Percentiles rank a stretch among this genome's conserved stretches.
Conservation (phyloP, 108 stramenopile genomes). For the Pelagomonas calceolata region DNA sequence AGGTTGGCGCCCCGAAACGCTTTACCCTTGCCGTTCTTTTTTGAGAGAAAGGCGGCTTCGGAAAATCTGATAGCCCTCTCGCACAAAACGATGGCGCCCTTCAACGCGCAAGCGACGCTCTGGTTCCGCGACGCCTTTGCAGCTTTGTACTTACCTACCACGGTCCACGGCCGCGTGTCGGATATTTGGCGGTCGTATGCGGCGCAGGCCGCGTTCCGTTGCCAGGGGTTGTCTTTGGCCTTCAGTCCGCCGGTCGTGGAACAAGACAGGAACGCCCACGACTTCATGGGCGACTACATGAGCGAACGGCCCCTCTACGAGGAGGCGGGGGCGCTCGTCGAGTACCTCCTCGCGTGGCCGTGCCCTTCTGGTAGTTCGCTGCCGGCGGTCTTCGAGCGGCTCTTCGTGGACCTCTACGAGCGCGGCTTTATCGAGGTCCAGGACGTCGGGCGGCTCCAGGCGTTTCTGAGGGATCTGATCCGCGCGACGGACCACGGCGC, state of each 20-base stretch:
- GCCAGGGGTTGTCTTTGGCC: conserved; percentile 16
- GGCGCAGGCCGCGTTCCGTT: conserved; percentile 30
- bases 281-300: no score
- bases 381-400: no score
- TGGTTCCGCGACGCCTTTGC: conserved; percentile 32
- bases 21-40: conserved; percentile 28
- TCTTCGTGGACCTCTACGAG: no score
- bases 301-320: no score
- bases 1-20: conserved; percentile 24
- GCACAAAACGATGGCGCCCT: conserved; percentile 22
- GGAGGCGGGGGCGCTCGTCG: no score
- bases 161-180: conserved; percentile 43
- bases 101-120: conserved; percentile 56
- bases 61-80: conserved; percentile 8
- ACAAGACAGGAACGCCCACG: no score
- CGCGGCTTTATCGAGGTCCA: no score
- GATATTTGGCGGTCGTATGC: conserved; percentile 58
- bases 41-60: neutral
- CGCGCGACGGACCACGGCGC: no score
- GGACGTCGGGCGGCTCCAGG: no score
- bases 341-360: no score
- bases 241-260: conserved; percentile 30
- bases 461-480: no score
- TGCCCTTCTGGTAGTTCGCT: no score
- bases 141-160: conserved; percentile 40